Conservation (phyloP, 371 early-diverging fungal genomes). For the Saksenaea vasiformis region DNA sequence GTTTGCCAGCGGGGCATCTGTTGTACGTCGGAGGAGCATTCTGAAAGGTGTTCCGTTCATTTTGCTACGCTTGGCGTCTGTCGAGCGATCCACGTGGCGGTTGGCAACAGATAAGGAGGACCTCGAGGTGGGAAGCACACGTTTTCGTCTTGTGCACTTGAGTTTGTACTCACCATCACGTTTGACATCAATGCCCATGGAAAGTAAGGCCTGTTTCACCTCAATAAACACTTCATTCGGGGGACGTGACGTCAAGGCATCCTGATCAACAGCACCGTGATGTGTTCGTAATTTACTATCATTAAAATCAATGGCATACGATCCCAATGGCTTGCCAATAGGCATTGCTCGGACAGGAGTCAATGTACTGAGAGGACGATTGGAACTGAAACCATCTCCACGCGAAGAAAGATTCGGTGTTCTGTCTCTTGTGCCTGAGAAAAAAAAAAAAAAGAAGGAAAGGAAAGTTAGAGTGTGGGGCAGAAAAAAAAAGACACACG, state of each 20-base stretch:
- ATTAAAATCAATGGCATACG: constrained; percentile 24
- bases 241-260: constrained; percentile 70
- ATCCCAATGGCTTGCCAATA: constrained; percentile 16
- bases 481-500: too few species aligned
- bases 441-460: constrained; percentile 3
- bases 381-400: constrained; percentile 1
- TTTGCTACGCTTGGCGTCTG: neutral
- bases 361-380: constrained; percentile 5
- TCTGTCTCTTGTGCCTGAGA: neutral
- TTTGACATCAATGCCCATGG: constrained; percentile 73
- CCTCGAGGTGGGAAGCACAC: constrained; percentile 14
- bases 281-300: constrained; percentile 71
- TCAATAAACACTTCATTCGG: constrained; percentile 73
- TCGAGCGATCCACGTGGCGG: neutral
- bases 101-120: neutral
- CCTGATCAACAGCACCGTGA: constrained; percentile 80
- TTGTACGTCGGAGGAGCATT: constrained; percentile 39
- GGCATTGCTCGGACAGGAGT: constrained; percentile 4
- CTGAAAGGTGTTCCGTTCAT: constrained; percentile 16
- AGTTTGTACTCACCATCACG: constrained; percentile 75
- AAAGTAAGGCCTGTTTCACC: constrained; percentile 64
- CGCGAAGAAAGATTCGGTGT: constrained; percentile 9
- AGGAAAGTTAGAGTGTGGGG: neutral
- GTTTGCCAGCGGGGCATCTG: constrained; percentile 6
- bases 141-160: constrained; percentile 66